Evolutionary conservation across 2,329 filamentous ascomycete genomes (phyloP), one percentile per base, ranked within the genome.

Genomic region (Laburnicola sp.): DNA sequence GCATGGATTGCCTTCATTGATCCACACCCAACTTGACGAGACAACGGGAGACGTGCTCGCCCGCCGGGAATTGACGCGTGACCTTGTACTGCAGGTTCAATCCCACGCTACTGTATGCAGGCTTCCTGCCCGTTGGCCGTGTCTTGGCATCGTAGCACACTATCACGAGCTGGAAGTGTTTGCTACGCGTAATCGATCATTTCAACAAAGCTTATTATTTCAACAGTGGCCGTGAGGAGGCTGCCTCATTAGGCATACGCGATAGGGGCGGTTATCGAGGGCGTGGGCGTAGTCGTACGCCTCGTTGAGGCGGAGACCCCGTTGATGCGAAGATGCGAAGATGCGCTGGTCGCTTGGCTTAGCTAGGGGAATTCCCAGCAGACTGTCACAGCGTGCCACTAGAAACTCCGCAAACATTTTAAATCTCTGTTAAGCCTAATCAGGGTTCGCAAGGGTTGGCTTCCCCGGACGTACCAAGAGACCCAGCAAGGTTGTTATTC

Each of bases 1-100:
- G 41, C 41, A 44, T 44, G 21, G 31, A 25, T 4, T 26, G 38
- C 38, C 25, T 28, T 41, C 38, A 41, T 34, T 34, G 41, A 34
- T 43, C 40, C 32, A 34, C 41, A 35, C 30, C 34, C 41, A 9
- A 25, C 30, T 21, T n/a, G n/a, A n/a, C n/a, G n/a, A n/a, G n/a
- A n/a, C n/a, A n/a, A n/a, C n/a, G n/a, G n/a, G n/a, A n/a, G n/a
- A n/a, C n/a, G n/a, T n/a, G n/a, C n/a, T n/a, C n/a, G n/a, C 30
- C 35, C 30, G 28, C 7, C 1, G 21, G n/a, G 26, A 10, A 34
- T 16, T 16, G 41, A 35, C 41, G 41, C 41, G 30, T 26, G 30
- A 44, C 30, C 41, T 26, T n/a, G 31, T 11, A 9, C 41, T 44
- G 41, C 41, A 35, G 21, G n/a, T 44, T 23, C 22, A 44, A 26